Evolutionary conservation across 2,329 filamentous ascomycete species (phyloP), one percentile per base, ranked within the genome.

Genomic region (Hymenoscyphus infarciens): DNA sequence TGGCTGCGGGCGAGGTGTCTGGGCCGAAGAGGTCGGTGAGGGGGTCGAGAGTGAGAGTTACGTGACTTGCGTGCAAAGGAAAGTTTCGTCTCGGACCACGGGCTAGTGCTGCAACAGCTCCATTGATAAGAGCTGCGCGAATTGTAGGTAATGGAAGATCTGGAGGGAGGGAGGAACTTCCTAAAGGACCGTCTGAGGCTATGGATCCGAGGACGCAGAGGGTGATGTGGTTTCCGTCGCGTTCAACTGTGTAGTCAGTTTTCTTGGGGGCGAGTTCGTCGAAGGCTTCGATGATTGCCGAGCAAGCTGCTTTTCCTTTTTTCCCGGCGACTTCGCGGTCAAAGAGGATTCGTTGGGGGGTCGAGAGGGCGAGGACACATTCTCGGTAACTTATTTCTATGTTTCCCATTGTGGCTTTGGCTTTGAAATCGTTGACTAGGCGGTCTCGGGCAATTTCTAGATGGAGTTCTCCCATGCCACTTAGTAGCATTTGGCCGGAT

Each of bases 381-480:
- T 99, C 95, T 61, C 96, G 89, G 77, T 98, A 99, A 68, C 96
- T 92, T 64, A 99, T 97, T 70, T 97, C 91, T 66, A 99, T 96
- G 60, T 87, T 88, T 13, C 94, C 93, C 80, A 97, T 97, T 19
- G 79, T 87, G 66, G 81, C 92, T 82, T 86, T 97, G 75, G 81
- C 92, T 74, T 95, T 96, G 77, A 97, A 88, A 72, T 96, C 92
- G 59, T 91, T 90, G 67, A 95, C 87, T 10, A 99, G 84, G 53
- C 93, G 86, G 75, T 98, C 91, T 57, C 92, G 82, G 0, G 94
- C 93, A 57, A 99, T 95, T 71, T 99, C 95, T 0, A 99, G 82
- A 75, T 99, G 95, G 31, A 99, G 83, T 71, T 96, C 92, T 7
- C 95, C 95, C 95, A 99, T 98, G 3, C 95, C 95, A 60, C 93